A percentile compares a stretch with the other conserved stretches of the same genome.
phyloP scores from a whole-genome alignment of 2,329 filamentous ascomycete species.

The Penicillium sp. region DNA sequence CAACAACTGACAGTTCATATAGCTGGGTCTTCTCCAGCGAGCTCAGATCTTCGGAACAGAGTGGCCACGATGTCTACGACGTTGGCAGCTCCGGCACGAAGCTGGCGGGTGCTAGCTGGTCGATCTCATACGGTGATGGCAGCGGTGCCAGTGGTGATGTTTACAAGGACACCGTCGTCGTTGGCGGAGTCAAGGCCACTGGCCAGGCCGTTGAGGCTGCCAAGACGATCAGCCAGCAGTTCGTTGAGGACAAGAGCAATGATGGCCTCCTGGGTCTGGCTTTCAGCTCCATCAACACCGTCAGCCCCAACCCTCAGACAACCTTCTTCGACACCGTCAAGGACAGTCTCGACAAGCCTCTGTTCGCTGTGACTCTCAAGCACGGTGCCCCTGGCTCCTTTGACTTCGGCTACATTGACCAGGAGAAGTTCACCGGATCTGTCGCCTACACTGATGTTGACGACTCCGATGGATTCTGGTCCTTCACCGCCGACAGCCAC shows the following conservation, averaged over 20 bases:
- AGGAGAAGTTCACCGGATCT: constrained; percentile 56
- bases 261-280: constrained; percentile 63
- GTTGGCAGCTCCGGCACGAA: constrained; percentile 50
- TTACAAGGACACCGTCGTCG: constrained; percentile 63
- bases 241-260: constrained; percentile 52
- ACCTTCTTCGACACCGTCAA: constrained; percentile 64
- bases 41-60: constrained; percentile 51
- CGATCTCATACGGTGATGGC: constrained; percentile 65
- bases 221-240: constrained; percentile 55
- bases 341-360: constrained; percentile 48
- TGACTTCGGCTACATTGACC: constrained; percentile 62
- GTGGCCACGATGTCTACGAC: constrained; percentile 60
- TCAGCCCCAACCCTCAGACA: constrained; percentile 50
- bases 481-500: constrained; percentile 59
- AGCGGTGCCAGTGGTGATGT: constrained; percentile 64
- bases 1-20: constrained; percentile 10
- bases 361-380: constrained; percentile 59
- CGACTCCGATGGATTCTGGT: constrained; percentile 63
- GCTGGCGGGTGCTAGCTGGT: constrained; percentile 55
- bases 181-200: constrained; percentile 60
- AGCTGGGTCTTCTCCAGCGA: constrained; percentile 68
- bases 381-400: constrained; percentile 54
- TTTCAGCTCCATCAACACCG: constrained; percentile 61
- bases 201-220: constrained; percentile 67
- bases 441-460: constrained; percentile 60